Base-by-base conservation (phyloP, 2,329 filamentous ascomycete genomes). In the Pseudogymnoascus sp. region DNA sequence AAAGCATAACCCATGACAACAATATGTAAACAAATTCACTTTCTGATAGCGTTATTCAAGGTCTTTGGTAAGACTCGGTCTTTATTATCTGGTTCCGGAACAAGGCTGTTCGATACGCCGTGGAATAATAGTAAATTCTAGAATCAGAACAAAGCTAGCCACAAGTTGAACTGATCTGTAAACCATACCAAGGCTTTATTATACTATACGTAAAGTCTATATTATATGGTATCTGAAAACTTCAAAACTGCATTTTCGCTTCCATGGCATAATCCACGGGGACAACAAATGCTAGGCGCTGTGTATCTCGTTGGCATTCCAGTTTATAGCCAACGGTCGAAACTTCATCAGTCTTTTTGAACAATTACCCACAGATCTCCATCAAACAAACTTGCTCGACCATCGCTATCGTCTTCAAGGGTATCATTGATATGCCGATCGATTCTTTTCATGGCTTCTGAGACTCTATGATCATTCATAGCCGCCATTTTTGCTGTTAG, bases 321-420 rank as follows among this genome's bases (percentile, higher is more conserved):
- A 50, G 43, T 50, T 30, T 28, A 30, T 30, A 12, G 18, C n/a
- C 22, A 50, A 16, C 25, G 25, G 14, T 50, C n/a, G 14, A 30
- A 6, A 14, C 43, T 30, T 7, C 25, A 12, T 50, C 30, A 50
- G 6, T 50, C 22, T 4, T 50, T 50, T 28, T 16, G 43, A 50
- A 50, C 14, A 30, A 50, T 50, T 25, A 50, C 43, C 43, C 43
- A 50, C 25, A 50, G 30, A 50, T 50, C 14, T 6, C 43, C 43
- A 50, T 50, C 43, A 16, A 50, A 50, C 43, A 50, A 50, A 8
- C 43, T 30, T 25, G 43, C 43, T 30, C 25, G 30, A 8, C 43
- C 43, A 30, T 50, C 43, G 43, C 22, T 30, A n/a, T 50, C 43
- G 30, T 50, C 43, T 50, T 50, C 43, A 50, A 50, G 43, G 43